Conservation (phyloP, 768 basidiomycete species). For the Dictyophora rubrovolvata region DNA sequence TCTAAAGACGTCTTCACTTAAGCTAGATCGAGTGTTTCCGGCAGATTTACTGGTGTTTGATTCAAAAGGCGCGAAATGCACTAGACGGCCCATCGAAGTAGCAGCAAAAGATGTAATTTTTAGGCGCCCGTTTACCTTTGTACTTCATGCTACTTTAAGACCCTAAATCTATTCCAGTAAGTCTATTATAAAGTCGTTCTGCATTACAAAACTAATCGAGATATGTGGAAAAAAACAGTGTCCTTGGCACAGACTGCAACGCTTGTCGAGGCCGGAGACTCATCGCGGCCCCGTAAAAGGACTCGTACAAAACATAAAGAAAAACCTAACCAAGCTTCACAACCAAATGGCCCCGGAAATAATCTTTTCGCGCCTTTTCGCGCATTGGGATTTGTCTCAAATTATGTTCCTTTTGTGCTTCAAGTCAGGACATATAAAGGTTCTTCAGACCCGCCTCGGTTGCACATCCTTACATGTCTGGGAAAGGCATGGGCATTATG, state of each 20-base stretch:
- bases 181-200: not conserved
- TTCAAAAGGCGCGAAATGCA: not conserved
- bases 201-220: not conserved
- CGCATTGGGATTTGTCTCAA: constrained; percentile 89
- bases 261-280: not conserved
- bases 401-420: constrained; percentile 79
- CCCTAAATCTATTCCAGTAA: not conserved
- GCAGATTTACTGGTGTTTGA: not conserved
- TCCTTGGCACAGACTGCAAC: not conserved
- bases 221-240: not conserved
- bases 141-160: not conserved
- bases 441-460: constrained; percentile 68
- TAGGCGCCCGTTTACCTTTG: not conserved
- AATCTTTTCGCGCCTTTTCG: constrained; percentile 84
- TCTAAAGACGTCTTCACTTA: not conserved
- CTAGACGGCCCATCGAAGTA: not conserved
- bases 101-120: not conserved
- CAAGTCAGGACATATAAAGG: constrained; percentile 82
- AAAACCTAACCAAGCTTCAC: not conserved
- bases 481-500: constrained; percentile 91
- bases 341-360: constrained; percentile 7
- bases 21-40: not conserved
- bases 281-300: constrained; percentile 10
- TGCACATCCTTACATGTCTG: constrained; percentile 79
- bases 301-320: constrained; percentile 7